These are phyloP conservation scores for Globomyces sp. DNA, from an alignment of 371 early-diverging fungal species.

Conservation along the genomic window DNA sequence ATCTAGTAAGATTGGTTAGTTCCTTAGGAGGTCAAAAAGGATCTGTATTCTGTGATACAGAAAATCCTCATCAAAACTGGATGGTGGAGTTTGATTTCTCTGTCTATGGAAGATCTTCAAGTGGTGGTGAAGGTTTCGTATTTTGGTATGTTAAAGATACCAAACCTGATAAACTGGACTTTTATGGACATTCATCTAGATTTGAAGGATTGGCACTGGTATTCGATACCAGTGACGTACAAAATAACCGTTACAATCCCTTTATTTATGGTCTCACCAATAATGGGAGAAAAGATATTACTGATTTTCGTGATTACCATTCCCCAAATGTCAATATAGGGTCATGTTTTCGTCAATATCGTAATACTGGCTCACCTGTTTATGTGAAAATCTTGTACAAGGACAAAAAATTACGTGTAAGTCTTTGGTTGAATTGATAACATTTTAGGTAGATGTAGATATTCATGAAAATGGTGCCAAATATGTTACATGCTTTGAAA, in stretches of 20 bases:
- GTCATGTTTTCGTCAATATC: slow-evolving; percentile 71
- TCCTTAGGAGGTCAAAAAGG: slow-evolving; percentile 40
- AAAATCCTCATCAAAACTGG: slow-evolving; percentile 75
- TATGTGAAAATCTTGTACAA: slow-evolving; percentile 64
- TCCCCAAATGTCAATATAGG: slow-evolving; percentile 40
- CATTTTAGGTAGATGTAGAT: slow-evolving; percentile 48
- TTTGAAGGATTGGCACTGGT: slow-evolving; percentile 62
- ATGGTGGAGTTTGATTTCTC: slow-evolving; percentile 66
- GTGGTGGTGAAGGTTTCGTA: slow-evolving; percentile 81
- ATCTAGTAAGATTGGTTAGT: no score
- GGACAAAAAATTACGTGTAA: slow-evolving; percentile 59
- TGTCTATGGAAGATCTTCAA: slow-evolving; percentile 59
- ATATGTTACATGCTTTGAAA: slow-evolving; percentile 60
- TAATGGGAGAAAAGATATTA: slow-evolving; percentile 60
- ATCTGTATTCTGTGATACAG: slow-evolving; percentile 63
- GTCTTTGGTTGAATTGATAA: slow-evolving; percentile 44
- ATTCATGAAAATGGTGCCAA: slow-evolving; percentile 55
- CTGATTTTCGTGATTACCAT: slow-evolving; percentile 45
- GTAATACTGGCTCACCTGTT: slow-evolving; percentile 62
- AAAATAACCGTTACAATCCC: slow-evolving; percentile 41
- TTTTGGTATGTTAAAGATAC: slow-evolving; percentile 80
- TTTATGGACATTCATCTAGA: slow-evolving; percentile 20
- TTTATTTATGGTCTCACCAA: slow-evolving; percentile 67
- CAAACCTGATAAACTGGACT: not conserved
- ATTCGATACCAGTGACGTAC: slow-evolving; percentile 53